phyloP scores from a whole-genome alignment of 225 moss, liverwort and hornwort genomes.

The Thuidium tamariscinum region DNA sequence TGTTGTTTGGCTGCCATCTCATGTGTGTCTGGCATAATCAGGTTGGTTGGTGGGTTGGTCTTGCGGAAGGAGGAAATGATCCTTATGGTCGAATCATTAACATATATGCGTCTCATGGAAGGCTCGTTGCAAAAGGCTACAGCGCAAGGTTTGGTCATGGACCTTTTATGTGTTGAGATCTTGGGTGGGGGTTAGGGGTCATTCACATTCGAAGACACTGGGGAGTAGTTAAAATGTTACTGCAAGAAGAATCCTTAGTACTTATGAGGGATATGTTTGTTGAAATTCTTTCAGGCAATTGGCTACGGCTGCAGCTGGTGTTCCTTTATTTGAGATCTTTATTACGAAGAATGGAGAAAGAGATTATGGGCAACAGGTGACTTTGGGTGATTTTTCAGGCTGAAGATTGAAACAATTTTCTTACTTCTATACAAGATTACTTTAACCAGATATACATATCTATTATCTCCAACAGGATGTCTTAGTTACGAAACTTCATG shows the following conservation, averaged over 20 bases:
- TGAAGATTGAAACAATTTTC: background rate
- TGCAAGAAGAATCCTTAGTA: background rate
- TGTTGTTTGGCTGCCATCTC: background rate
- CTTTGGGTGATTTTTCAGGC: background rate
- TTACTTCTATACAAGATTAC: background rate
- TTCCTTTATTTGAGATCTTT: conserved; percentile 92
- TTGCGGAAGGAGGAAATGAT: conserved; percentile 94
- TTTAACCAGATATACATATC: background rate
- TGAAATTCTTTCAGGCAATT: conserved; percentile 57
- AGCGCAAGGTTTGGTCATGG: conserved; percentile 62
- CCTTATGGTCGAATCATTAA: conserved; percentile 94
- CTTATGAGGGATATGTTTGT: background rate
- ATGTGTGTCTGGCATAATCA: conserved; percentile 14
- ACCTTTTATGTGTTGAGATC: background rate
- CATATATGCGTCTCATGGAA: conserved; percentile 70
- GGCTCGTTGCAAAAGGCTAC: conserved; percentile 86
- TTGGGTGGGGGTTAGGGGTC: background rate
- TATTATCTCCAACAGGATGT: background rate
- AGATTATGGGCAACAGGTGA: conserved; percentile 67
- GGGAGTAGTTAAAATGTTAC: background rate
- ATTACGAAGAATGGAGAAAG: conserved; percentile 54
- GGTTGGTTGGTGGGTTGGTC: conserved; percentile 99
- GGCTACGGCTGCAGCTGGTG: conserved; percentile 70
- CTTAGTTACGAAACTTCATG: background rate
- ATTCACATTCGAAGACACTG: background rate